Evolutionary conservation across 2,329 filamentous ascomycete genomes (phyloP).

Genomic region (Coniosporium uncinatum): DNA sequence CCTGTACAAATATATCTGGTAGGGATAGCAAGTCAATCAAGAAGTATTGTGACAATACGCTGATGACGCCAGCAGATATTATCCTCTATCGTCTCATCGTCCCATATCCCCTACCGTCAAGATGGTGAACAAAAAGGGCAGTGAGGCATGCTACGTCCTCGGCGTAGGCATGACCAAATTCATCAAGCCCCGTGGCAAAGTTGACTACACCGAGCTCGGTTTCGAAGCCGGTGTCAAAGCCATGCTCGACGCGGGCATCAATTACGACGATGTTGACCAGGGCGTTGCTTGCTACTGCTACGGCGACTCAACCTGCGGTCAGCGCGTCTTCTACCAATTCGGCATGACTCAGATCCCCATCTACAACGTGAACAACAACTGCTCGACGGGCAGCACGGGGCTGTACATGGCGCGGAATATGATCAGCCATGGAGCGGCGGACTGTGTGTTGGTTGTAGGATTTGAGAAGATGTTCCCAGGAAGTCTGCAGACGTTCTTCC

Average conservation of each 20-base stretch:
- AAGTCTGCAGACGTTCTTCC: slow-evolving; percentile 77
- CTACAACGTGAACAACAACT: slow-evolving; percentile 99
- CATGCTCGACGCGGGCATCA: slow-evolving; percentile 79
- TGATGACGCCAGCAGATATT: too few relatives aligned
- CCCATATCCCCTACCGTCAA: slow-evolving; percentile 9
- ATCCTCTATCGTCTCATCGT: neutral
- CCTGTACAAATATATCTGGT: too few relatives aligned
- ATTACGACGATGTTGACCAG: slow-evolving; percentile 94
- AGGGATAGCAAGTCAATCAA: too few relatives aligned
- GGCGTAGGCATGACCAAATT: slow-evolving; percentile 99
- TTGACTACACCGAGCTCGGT: slow-evolving; percentile 91
- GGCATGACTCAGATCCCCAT: slow-evolving; percentile 96
- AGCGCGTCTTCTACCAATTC: slow-evolving; percentile 98
- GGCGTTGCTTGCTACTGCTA: slow-evolving; percentile 98
- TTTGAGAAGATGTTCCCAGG: slow-evolving; percentile 99
- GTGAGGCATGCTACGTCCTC: slow-evolving; percentile 72
- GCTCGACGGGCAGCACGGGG: slow-evolving; percentile 91
- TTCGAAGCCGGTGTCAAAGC: slow-evolving; percentile 92
- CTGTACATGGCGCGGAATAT: slow-evolving; percentile 78
- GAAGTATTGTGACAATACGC: too few relatives aligned
- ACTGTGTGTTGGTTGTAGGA: slow-evolving; percentile 83
- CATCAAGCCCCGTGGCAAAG: slow-evolving; percentile 92
- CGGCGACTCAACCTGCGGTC: slow-evolving; percentile 90
- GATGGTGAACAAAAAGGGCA: slow-evolving; percentile 43
- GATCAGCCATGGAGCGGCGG: slow-evolving; percentile 73